Percentiles rank a stretch among this genome's conserved stretches.
phyloP scores from a whole-genome alignment of 805 yeast genomes.

The Vanderwaltozyma yarrowii region DNA sequence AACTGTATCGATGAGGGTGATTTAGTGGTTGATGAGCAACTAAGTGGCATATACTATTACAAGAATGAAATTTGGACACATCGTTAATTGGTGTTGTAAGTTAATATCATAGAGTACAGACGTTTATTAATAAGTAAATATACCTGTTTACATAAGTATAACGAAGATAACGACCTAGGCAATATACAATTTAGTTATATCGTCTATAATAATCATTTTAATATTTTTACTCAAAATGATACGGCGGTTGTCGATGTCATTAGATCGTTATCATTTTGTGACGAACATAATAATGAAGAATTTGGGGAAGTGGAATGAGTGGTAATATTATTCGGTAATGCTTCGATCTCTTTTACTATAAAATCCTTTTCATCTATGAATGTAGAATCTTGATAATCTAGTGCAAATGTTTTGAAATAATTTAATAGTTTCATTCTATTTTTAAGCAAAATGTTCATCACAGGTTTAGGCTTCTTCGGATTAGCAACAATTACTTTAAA shows the following conservation, averaged over 20 bases:
- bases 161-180: too few relatives aligned
- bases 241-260: not conserved
- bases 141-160: too few relatives aligned
- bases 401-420: slow-evolving; percentile 57
- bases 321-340: not conserved
- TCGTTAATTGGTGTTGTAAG: not conserved
- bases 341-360: slow-evolving; percentile 28
- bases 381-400: slow-evolving; percentile 47
- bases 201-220: too few relatives aligned
- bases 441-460: slow-evolving; percentile 70
- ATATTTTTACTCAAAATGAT: not conserved
- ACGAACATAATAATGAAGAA: too few relatives aligned
- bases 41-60: slow-evolving; percentile 57
- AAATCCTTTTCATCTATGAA: slow-evolving; percentile 75
- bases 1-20: slow-evolving; percentile 46
- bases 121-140: too few relatives aligned
- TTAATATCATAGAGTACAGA: too few relatives aligned
- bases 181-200: too few relatives aligned
- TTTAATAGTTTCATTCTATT: slow-evolving; percentile 67
- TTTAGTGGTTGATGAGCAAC: slow-evolving; percentile 56
- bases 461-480: slow-evolving; percentile 74
- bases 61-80: slow-evolving; percentile 33
- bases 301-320: not conserved
- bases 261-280: too few relatives aligned
- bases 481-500: slow-evolving; percentile 95